phyloP scores from a whole-genome alignment of 306 rosid genomes.

The Abrus pulchellus region DNA sequence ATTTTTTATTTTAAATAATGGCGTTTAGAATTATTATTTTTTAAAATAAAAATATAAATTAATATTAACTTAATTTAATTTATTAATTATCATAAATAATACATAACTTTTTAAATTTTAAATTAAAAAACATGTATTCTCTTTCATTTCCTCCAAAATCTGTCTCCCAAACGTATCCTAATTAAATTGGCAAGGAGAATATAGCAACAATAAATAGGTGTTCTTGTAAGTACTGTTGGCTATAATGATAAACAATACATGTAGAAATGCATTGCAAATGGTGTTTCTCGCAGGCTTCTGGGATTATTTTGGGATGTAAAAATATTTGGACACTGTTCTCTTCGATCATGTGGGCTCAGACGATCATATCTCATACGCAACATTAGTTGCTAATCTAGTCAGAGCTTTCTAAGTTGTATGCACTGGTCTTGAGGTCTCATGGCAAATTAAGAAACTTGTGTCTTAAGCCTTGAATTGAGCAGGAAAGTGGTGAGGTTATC shows the following conservation, averaged over 20 bases:
- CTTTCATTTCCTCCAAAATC: too few relatives aligned
- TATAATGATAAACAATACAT: background rate
- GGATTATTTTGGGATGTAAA: background rate
- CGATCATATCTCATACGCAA: background rate
- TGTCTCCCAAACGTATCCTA: too few relatives aligned
- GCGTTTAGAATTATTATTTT: too few relatives aligned
- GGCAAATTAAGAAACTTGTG: background rate
- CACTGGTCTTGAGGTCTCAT: background rate
- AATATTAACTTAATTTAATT: too few relatives aligned
- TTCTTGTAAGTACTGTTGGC: background rate
- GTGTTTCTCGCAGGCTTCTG: background rate
- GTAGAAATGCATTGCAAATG: background rate
- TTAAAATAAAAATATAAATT: too few relatives aligned
- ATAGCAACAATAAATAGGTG: background rate
- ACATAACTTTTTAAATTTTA: too few relatives aligned
- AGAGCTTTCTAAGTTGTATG: background rate
- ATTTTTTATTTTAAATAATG: too few relatives aligned
- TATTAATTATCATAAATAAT: too few relatives aligned
- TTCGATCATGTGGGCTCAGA: background rate
- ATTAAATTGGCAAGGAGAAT: background rate
- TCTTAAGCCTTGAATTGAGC: background rate
- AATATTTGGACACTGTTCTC: background rate
- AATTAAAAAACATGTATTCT: too few relatives aligned
- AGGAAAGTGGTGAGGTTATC: slow-evolving; percentile 30
- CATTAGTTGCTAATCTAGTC: background rate